Evolutionary conservation across 208 protist species (phyloP).

Genomic region (Trypanosomatidae sp.): DNA sequence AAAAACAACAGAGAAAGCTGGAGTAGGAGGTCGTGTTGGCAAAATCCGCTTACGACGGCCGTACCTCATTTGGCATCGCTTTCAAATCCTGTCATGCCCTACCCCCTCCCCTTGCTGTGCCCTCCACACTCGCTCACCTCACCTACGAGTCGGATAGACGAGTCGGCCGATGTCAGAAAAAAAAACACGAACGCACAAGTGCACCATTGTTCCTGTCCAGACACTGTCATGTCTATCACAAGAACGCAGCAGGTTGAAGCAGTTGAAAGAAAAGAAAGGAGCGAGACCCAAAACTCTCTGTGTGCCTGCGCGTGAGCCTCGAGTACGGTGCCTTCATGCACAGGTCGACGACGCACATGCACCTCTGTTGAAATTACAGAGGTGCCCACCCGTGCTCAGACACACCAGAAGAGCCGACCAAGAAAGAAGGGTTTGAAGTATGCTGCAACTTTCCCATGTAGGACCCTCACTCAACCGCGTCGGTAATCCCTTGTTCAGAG

Average conservation of each 20-base stretch:
- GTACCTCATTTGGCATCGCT: neutral
- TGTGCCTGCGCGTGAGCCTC: no score
- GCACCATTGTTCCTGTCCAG: neutral
- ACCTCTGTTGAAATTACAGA: neutral
- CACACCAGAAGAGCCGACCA: neutral
- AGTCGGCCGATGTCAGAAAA: neutral
- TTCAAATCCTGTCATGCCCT: neutral
- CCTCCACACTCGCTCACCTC: neutral
- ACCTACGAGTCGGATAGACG: no score
- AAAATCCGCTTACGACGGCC: no score
- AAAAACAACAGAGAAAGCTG: neutral
- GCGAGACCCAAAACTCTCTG: neutral
- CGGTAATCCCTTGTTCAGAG: constrained; percentile 95
- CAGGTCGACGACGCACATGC: neutral
- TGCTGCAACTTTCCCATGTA: neutral
- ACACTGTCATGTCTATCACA: neutral
- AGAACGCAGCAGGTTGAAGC: constrained; percentile 14
- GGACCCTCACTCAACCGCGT: constrained; percentile 85
- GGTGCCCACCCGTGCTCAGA: neutral
- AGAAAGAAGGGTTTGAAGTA: neutral
- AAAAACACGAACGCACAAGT: neutral
- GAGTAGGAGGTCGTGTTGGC: no score
- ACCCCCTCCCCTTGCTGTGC: neutral
- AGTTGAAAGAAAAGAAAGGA: constrained; percentile 21
- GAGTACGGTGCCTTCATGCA: neutral